Conservation (phyloP, 208 protist genomes). For the Leishmania arabica region DNA sequence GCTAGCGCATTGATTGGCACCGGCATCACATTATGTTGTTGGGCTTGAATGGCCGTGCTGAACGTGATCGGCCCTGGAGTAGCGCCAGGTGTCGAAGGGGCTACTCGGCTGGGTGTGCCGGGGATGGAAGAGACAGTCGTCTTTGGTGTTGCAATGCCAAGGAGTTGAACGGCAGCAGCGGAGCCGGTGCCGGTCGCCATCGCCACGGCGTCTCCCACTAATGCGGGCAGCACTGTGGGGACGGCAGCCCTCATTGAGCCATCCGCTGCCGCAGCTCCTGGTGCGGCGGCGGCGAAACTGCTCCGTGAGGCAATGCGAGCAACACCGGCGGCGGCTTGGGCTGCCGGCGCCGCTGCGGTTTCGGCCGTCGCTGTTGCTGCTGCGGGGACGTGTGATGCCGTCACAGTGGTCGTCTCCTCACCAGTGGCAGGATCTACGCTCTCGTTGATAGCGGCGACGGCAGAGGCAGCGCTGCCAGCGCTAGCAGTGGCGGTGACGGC, state of each 20-base stretch:
- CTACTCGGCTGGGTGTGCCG: constrained; percentile 13
- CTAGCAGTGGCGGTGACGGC: background rate
- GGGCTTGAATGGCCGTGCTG: background rate
- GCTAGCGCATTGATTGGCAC: background rate
- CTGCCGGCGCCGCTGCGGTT: background rate
- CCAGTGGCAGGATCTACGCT: background rate
- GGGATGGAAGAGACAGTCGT: constrained; percentile 7
- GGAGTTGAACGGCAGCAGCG: background rate
- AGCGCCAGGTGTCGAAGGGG: background rate
- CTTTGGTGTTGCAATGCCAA: constrained; percentile 3
- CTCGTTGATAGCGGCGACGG: background rate
- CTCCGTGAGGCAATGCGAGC: background rate
- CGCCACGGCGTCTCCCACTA: background rate
- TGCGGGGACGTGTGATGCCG: background rate
- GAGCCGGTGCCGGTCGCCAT: background rate
- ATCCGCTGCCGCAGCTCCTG: background rate
- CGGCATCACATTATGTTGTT: background rate
- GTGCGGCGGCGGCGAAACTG: background rate
- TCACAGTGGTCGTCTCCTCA: background rate
- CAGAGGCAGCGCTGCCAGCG: constrained; percentile 4
- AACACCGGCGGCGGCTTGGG: background rate
- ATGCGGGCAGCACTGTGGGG: background rate
- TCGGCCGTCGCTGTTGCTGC: background rate
- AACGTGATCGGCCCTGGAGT: background rate
- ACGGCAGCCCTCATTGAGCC: background rate